phyloP scores from a whole-genome alignment of 2,329 filamentous ascomycete genomes.

The Clonostachys rosea region DNA sequence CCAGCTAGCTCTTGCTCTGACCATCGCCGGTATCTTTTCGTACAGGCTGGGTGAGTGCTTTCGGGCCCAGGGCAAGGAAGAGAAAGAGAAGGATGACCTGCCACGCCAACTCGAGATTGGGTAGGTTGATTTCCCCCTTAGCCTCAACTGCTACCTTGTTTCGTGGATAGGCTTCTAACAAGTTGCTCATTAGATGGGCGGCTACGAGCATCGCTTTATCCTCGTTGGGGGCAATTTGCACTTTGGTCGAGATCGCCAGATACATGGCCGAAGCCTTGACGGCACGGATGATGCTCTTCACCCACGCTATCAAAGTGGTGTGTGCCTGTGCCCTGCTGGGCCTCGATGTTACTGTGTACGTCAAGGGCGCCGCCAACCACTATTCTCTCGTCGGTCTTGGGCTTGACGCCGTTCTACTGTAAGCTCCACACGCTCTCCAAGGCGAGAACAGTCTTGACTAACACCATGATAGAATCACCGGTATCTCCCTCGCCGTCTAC shows the following conservation, averaged over 20 bases:
- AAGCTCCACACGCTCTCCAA: constrained; percentile 14
- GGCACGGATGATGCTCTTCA: constrained; percentile 48
- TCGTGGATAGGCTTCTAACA: neutral
- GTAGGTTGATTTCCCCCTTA: constrained; percentile 27
- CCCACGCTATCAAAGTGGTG: constrained; percentile 43
- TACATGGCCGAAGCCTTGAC: constrained; percentile 45
- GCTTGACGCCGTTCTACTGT: constrained; percentile 45
- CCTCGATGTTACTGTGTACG: constrained; percentile 47
- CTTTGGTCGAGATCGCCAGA: constrained; percentile 38
- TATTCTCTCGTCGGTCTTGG: constrained; percentile 44
- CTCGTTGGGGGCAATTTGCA: constrained; percentile 38
- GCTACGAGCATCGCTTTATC: constrained; percentile 45
- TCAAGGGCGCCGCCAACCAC: constrained; percentile 32
- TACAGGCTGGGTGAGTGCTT: constrained; percentile 45
- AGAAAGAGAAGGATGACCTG: constrained; percentile 27
- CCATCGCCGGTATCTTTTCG: constrained; percentile 46
- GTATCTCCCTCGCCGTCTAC: constrained; percentile 39
- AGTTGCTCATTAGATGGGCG: constrained; percentile 41
- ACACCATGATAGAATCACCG: constrained; percentile 26
- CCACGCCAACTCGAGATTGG: constrained; percentile 39
- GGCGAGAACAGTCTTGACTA: constrained; percentile 3
- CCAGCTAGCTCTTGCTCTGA: constrained; percentile 38
- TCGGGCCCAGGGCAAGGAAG: constrained; percentile 29
- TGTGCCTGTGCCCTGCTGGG: constrained; percentile 40
- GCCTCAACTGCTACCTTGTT: neutral